These are phyloP conservation scores for Arthrobotrys musiformis DNA, from an alignment of 2,329 filamentous ascomycete species.

Conservation along the genomic window DNA sequence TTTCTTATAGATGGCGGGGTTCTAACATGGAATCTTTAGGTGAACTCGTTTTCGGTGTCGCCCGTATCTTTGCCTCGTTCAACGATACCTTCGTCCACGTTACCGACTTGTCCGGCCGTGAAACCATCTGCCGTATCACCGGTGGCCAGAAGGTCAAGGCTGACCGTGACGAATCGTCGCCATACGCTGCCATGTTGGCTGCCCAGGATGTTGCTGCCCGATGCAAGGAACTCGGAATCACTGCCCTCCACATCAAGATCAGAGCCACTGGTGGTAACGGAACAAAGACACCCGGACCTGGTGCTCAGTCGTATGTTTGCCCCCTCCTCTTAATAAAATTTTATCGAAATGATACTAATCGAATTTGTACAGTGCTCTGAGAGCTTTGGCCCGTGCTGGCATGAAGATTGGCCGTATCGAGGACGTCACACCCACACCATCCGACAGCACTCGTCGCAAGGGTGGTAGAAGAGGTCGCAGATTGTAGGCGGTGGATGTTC, in stretches of 20 bases:
- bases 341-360: slow-evolving; percentile 6
- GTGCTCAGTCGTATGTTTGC: slow-evolving; percentile 79
- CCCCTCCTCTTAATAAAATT: background rate
- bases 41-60: slow-evolving; percentile 97
- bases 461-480: slow-evolving; percentile 99
- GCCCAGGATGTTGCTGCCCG: slow-evolving; percentile 96
- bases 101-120: slow-evolving; percentile 99
- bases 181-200: slow-evolving; percentile 99
- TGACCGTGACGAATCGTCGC: slow-evolving; percentile 99
- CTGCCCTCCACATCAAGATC: slow-evolving; percentile 99
- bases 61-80: slow-evolving; percentile 96
- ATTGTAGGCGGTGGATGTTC: slow-evolving; percentile 78
- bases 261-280: slow-evolving; percentile 99
- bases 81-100: slow-evolving; percentile 97
- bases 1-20: background rate
- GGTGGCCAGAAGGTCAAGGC: slow-evolving; percentile 99
- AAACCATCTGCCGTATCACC: slow-evolving; percentile 99
- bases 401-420: slow-evolving; percentile 99
- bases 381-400: slow-evolving; percentile 96
- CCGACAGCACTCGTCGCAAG: slow-evolving; percentile 99
- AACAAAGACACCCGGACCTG: slow-evolving; percentile 99
- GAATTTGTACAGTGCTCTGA: slow-evolving; percentile 73
- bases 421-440: slow-evolving; percentile 98
- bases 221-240: slow-evolving; percentile 87
- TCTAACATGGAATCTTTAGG: slow-evolving; percentile 66